Conservation (phyloP, 2,329 filamentous ascomycete genomes). For the Rutstroemia sydowiana region DNA sequence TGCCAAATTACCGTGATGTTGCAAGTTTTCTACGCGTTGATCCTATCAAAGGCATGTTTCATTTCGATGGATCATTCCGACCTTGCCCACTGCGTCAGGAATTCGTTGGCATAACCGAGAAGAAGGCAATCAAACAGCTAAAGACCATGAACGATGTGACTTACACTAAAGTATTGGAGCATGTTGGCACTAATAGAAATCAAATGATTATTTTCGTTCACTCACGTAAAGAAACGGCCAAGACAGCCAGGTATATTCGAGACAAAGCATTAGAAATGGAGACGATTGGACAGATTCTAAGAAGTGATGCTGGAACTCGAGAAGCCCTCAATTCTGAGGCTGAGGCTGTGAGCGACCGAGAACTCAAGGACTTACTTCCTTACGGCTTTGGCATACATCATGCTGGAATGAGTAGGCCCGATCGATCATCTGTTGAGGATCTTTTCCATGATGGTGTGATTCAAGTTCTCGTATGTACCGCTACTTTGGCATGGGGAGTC, state of each 20-base stretch:
- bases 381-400: conserved; percentile 99
- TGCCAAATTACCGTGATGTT: conserved; percentile 95
- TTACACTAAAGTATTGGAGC: conserved; percentile 94
- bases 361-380: conserved; percentile 87
- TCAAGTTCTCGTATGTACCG: conserved; percentile 93
- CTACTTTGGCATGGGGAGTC: conserved; percentile 98
- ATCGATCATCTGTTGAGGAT: conserved; percentile 91
- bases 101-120: conserved; percentile 94
- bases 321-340: conserved; percentile 84
- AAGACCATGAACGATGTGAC: conserved; percentile 99
- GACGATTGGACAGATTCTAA: conserved; percentile 91
- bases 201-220: conserved; percentile 99
- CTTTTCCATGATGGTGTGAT: conserved; percentile 87
- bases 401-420: conserved; percentile 91
- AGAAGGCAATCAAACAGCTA: conserved; percentile 96
- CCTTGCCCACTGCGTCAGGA: conserved; percentile 94
- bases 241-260: conserved; percentile 91
- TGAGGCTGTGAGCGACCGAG: conserved; percentile 72
- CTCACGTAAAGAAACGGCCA: conserved; percentile 94
- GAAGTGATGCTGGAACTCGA: conserved; percentile 79
- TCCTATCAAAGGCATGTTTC: conserved; percentile 76
- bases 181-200: conserved; percentile 85
- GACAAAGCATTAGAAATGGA: conserved; percentile 97
- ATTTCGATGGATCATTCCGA: conserved; percentile 90
- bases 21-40: conserved; percentile 92